Evolutionary conservation across 2,329 filamentous ascomycete genomes (phyloP), one percentile per base, ranked within the genome.

Genomic region (Pseudogymnoascus sp.): DNA sequence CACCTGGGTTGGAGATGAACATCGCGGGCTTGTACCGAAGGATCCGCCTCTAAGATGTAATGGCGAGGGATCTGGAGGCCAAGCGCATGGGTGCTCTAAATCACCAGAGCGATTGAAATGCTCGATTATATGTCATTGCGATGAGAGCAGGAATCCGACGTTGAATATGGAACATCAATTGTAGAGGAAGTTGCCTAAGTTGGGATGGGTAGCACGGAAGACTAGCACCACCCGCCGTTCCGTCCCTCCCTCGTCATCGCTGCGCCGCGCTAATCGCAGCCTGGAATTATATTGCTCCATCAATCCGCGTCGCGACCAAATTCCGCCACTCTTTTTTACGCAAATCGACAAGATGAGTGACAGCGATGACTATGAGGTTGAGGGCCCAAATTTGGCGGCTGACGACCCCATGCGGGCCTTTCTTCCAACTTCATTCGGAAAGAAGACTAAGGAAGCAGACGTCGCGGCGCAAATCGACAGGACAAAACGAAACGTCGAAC

Each of bases 361-460:
- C 74, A 81, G 82, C 67, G 82, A 85, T 59, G 83, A 86, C 54
- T 77, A 79, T 67, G 78, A 82, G 64, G 76, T 87, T 41, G 82
- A 86, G 67, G 75, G 71, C 22, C 78, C 81, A 16, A 77, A 79
- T 35, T 69, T 86, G 63, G 79, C 81, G 35, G 77, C 76, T 18
- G 84, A 90, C 70, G 87, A 91, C 65, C 86, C 86, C 39, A 82
- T 93, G 79, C 83, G 86, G 70, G 81, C 85, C 58, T 95, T 92
- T 71, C 77, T 97, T 63, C 92, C 93, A 0, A 80, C 86, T 2
- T 85, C 90, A 0, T 97, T 97, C 72, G 93, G 93, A 59, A 96
- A 93, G 73, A 88, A 89, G 72, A 81, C 85, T 37, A 86, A 84
- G 67, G 84, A 86, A 65, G 79, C 89, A 67, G 85, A 96, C 74